A percentile compares a stretch with the other conserved stretches of the same genome.
phyloP scores from a whole-genome alignment of 1,139 yeast genomes.

The Waltiozyma solani region DNA sequence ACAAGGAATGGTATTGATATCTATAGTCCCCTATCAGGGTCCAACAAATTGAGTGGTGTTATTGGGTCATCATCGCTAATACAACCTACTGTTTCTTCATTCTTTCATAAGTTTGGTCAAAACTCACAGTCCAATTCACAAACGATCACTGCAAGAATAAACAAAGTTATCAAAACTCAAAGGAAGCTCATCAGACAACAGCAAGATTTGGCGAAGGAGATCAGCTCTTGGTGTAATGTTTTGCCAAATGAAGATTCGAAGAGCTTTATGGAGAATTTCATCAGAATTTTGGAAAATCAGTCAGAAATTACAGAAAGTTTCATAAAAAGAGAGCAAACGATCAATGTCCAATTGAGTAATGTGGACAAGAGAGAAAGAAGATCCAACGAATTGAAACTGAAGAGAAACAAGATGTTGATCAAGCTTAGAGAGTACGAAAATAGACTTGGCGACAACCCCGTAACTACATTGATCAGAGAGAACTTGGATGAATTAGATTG shows the following conservation, averaged over 20 bases:
- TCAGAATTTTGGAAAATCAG: slow-evolving; percentile 29
- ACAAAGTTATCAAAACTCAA: slow-evolving; percentile 27
- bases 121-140: slow-evolving; percentile 14
- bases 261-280: slow-evolving; percentile 30
- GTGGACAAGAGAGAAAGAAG: slow-evolving; percentile 44
- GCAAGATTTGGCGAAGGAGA: slow-evolving; percentile 28
- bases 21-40: neutral
- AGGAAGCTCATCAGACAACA: slow-evolving; percentile 26
- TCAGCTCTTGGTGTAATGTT: slow-evolving; percentile 32
- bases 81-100: slow-evolving; percentile 5
- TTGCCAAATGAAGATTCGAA: slow-evolving; percentile 33
- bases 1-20: neutral
- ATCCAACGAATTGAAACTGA: slow-evolving; percentile 27
- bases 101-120: slow-evolving; percentile 13
- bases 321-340: slow-evolving; percentile 31
- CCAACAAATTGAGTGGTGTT: neutral
- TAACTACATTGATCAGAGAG: slow-evolving; percentile 33
- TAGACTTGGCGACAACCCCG: slow-evolving; percentile 36
- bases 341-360: slow-evolving; percentile 32
- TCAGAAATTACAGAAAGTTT: slow-evolving; percentile 24
- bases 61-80: slow-evolving; percentile 1
- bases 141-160: slow-evolving; percentile 20
- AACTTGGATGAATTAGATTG: slow-evolving; percentile 39
- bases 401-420: slow-evolving; percentile 27
- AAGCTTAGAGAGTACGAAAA: slow-evolving; percentile 32